Evolutionary conservation across 306 rosid species (phyloP), one percentile per base, ranked within the genome.

Genomic region (Ammopiptanthus mongolicus): DNA sequence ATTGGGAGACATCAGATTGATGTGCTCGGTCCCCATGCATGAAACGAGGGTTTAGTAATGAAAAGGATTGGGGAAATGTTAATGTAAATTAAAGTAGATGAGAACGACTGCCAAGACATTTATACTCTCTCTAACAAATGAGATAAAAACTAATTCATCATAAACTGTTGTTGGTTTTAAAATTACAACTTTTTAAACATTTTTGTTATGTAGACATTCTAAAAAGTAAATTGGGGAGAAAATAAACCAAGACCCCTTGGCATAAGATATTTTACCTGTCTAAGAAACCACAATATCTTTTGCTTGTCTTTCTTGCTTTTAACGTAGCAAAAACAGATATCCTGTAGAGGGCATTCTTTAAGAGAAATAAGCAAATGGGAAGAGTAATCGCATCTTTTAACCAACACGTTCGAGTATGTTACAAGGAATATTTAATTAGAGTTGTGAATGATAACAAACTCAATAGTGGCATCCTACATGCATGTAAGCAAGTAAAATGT

Each of bases 391-490:
- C n/a, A n/a, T n/a, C n/a, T n/a, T n/a, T n/a, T n/a, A n/a, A n/a
- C n/a, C n/a, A n/a, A n/a, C n/a, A n/a, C n/a, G n/a, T n/a, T n/a
- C n/a, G n/a, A n/a, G n/a, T n/a, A n/a, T n/a, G n/a, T n/a, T n/a
- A n/a, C n/a, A n/a, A n/a, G n/a, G n/a, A n/a, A n/a, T n/a, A n/a
- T n/a, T n/a, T n/a, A n/a, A n/a, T n/a, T n/a, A 5, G 23, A 71
- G 78, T 76, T 67, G 82, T 69, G 59, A 51, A 60, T 55, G 48
- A 21, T 42, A 67, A 78, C 72, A 69, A 83, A 64, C 80, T 75
- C 51, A 52, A 25, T 31, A 39, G 57, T 46, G 63, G 74, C 77
- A 21, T 70, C 23, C 48, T 31, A 76, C 69, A 70, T 37, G 50
- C 80, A 46, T 47, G 21, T 17, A 33, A 22, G 47, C 8, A 41